These are phyloP conservation scores for Zymoseptoria tritici DNA, from an alignment of 2,329 filamentous ascomycete species.

Conservation along the genomic window DNA sequence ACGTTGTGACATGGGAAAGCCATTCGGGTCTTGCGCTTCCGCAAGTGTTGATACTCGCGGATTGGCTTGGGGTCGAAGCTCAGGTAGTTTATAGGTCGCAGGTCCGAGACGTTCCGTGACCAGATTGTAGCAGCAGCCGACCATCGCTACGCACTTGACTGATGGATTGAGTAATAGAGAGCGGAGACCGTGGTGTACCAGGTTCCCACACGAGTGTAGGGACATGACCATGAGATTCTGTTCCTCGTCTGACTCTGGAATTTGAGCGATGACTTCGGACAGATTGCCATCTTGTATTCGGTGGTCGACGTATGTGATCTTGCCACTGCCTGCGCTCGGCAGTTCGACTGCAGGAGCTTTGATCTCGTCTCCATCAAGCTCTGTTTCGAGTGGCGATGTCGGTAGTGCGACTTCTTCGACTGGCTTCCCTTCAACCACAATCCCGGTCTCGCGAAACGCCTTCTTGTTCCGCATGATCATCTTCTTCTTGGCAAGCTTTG, in stretches of 20 bases:
- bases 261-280: conserved; percentile 55
- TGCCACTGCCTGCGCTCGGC: conserved; percentile 45
- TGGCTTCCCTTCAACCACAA: conserved; percentile 1
- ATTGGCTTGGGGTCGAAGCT: conserved; percentile 52
- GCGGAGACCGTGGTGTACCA: conserved; percentile 89
- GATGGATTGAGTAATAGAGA: conserved; percentile 76
- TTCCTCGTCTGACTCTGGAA: conserved; percentile 7
- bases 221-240: conserved; percentile 73
- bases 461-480: conserved; percentile 79
- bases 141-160: conserved; percentile 85
- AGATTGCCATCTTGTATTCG: conserved; percentile 67
- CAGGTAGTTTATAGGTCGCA: conserved; percentile 76
- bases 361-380: conserved; percentile 1
- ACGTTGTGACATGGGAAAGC: conserved; percentile 82
- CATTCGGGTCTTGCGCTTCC: conserved; percentile 72
- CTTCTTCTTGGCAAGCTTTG: conserved; percentile 66
- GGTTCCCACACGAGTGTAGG: conserved; percentile 92
- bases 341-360: conserved; percentile 13
- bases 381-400: conserved; percentile 17
- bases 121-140: conserved; percentile 97
- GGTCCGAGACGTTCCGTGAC: conserved; percentile 83
- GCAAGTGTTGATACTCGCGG: conserved; percentile 60
- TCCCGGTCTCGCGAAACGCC: conserved; percentile 47
- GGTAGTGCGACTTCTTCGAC: conserved; percentile 13
- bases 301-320: conserved; percentile 71